Base-by-base conservation (phyloP, 2,329 filamentous ascomycete species). In the Septoria petroselini region DNA sequence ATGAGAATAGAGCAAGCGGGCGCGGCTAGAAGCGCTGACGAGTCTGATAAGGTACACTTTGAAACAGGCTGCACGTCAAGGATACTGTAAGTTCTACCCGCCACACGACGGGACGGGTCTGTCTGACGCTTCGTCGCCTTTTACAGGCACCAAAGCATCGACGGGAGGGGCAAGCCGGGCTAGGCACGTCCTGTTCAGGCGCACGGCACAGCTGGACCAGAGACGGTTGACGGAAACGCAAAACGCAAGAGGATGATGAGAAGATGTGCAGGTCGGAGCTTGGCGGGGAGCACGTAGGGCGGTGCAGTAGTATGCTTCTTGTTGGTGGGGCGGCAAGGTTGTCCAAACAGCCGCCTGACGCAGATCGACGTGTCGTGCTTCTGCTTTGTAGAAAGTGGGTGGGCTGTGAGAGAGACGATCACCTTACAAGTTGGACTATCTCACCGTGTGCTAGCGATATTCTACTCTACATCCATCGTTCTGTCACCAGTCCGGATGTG, bases 21-120 rank as follows among this genome's bases (percentile, higher is more conserved):
- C 43, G 55, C 53, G 48, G 50, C 49, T 53, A 48, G 33, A 44
- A 44, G 35, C 42, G 47, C 53, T 53, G 52, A 54, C 38, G n/a
- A 35, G 33, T 35, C n/a, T 15, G 49, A 53, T 51, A 52, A 54
- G 48, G 51, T 46, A 54, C 52, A 30, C 41, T 53, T 44, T 53
- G 54, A 56, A 51, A 57, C 54, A 52, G 47, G 42, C 47, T 50
- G 45, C 41, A 45, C 17, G 41, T 27, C 47, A 40, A 47, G 52
- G 45, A 54, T 52, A 40, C 33, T 33, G 30, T 33, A n/a, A n/a
- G n/a, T n/a, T 33, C 14, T 14, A 35, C 52, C 54, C 52, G 54
- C 54, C 54, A 57, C 54, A 54, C 52, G 45, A n/a, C n/a, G n/a
- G n/a, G n/a, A n/a, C n/a, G n/a, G n/a, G n/a, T n/a, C n/a, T 9